Evolutionary conservation across 805 yeast species (phyloP).

Genomic region (Teunomyces panamensis): DNA sequence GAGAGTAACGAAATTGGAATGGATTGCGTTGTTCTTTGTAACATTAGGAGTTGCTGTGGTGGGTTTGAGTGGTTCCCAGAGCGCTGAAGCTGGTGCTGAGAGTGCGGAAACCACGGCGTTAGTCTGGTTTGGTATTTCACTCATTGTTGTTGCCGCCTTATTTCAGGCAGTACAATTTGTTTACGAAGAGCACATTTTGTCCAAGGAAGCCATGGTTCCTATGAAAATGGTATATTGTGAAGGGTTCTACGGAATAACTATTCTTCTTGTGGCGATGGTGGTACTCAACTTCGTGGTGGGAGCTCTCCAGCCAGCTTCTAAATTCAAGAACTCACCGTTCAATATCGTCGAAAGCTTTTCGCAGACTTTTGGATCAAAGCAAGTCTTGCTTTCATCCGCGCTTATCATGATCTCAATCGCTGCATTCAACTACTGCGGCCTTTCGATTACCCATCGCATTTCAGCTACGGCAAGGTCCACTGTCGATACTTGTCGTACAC

Average conservation of each 20-base stretch:
- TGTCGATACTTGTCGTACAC: constrained; percentile 72
- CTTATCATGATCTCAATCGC: constrained; percentile 72
- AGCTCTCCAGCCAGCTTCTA: constrained; percentile 19
- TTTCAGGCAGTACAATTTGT: constrained; percentile 77
- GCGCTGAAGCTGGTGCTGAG: constrained; percentile 12
- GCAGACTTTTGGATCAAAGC: constrained; percentile 44
- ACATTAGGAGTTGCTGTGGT: constrained; percentile 68
- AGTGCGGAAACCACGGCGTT: constrained; percentile 17
- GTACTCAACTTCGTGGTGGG: constrained; percentile 43
- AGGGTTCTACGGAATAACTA: constrained; percentile 60
- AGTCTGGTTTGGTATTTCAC: constrained; percentile 52
- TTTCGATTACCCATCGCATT: constrained; percentile 59
- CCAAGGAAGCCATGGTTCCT: constrained; percentile 54
- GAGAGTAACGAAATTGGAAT: constrained; percentile 57
- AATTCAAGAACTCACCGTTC: constrained; percentile 49
- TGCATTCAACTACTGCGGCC: constrained; percentile 69
- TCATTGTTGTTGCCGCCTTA: constrained; percentile 61
- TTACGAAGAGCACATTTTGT: constrained; percentile 66
- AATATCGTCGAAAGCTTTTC: constrained; percentile 51
- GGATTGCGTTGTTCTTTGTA: constrained; percentile 65
- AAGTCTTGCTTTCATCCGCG: constrained; percentile 52
- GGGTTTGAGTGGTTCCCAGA: constrained; percentile 62
- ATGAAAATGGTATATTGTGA: constrained; percentile 68
- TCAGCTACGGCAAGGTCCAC: constrained; percentile 81
- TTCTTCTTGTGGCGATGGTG: constrained; percentile 46